A percentile compares a stretch with the other conserved stretches of the same genome.
phyloP scores from a whole-genome alignment of 345 rosid species.

The Hypericum androsaemum region DNA sequence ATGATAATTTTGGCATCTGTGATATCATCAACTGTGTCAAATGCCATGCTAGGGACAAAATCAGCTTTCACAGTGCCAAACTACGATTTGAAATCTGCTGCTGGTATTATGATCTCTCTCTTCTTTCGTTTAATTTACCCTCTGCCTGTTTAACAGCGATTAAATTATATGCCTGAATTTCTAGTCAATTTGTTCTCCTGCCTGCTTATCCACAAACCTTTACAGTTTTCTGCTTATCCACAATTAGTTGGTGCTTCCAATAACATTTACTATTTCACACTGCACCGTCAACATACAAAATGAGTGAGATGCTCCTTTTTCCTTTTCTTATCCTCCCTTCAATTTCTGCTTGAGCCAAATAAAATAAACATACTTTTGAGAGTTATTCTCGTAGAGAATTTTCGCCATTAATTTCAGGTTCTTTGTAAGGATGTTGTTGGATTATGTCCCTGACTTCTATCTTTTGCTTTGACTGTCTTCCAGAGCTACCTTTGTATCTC shows the following conservation, averaged over 20 bases:
- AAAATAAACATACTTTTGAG: too few relatives aligned
- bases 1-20: slow-evolving; percentile 96
- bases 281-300: too few relatives aligned
- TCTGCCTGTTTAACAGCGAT: neutral
- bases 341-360: too few relatives aligned
- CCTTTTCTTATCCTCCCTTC: too few relatives aligned
- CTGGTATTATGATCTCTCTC: slow-evolving; percentile 40
- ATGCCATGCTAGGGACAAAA: slow-evolving; percentile 76
- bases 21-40: slow-evolving; percentile 90
- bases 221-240: too few relatives aligned
- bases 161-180: neutral
- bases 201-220: too few relatives aligned
- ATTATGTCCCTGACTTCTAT: neutral
- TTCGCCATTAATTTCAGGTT: too few relatives aligned
- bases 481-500: slow-evolving; percentile 91
- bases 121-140: neutral
- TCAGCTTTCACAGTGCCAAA: slow-evolving; percentile 89
- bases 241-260: too few relatives aligned
- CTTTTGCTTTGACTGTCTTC: slow-evolving; percentile 12
- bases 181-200: too few relatives aligned
- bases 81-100: slow-evolving; percentile 95
- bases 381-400: too few relatives aligned
- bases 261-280: too few relatives aligned
- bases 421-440: neutral
- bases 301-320: too few relatives aligned